Percentiles rank a stretch among this genome's conserved stretches.
Evolutionary conservation across 139 green algal species (phyloP).

Genomic region (Chlamydomonas schloesseri): DNA sequence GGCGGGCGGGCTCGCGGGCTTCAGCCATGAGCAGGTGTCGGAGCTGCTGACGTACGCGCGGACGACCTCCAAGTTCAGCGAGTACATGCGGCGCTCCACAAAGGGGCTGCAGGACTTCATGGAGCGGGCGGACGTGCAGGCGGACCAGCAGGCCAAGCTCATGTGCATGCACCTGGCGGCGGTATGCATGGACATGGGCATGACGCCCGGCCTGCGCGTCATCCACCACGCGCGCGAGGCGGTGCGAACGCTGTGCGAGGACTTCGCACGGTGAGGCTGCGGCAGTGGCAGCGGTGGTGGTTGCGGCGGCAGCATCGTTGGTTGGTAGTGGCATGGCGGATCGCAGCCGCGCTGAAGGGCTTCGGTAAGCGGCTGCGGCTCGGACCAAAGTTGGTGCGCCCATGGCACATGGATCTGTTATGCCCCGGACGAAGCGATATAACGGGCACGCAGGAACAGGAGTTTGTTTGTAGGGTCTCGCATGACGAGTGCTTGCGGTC

Average conservation of each 20-base stretch:
- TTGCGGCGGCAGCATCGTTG: no score
- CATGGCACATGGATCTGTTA: no score
- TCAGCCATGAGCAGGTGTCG: conserved; percentile 9
- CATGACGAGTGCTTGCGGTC: no score
- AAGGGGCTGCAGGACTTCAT: conserved; percentile 48
- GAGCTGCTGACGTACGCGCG: conserved; percentile 26
- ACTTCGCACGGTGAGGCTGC: conserved; percentile 22
- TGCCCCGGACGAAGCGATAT: no score
- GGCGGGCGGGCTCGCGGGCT: neutral
- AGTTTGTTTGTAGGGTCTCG: no score
- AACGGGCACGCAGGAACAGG: no score
- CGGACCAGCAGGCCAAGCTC: conserved; percentile 44
- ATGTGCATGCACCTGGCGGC: conserved; percentile 52
- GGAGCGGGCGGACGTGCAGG: conserved; percentile 37
- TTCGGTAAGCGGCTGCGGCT: no score
- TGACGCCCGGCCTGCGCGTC: neutral
- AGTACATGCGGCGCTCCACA: conserved; percentile 32
- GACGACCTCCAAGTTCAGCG: conserved; percentile 1
- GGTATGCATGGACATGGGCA: conserved; percentile 47
- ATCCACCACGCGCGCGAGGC: conserved; percentile 32
- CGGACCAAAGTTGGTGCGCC: no score
- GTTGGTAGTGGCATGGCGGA: no score
- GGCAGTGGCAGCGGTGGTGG: no score
- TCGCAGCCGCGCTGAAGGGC: no score
- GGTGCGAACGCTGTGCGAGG: conserved; percentile 10